Base-by-base conservation (phyloP, 768 basidiomycete species). In the Cyclocybe cylindracea region DNA sequence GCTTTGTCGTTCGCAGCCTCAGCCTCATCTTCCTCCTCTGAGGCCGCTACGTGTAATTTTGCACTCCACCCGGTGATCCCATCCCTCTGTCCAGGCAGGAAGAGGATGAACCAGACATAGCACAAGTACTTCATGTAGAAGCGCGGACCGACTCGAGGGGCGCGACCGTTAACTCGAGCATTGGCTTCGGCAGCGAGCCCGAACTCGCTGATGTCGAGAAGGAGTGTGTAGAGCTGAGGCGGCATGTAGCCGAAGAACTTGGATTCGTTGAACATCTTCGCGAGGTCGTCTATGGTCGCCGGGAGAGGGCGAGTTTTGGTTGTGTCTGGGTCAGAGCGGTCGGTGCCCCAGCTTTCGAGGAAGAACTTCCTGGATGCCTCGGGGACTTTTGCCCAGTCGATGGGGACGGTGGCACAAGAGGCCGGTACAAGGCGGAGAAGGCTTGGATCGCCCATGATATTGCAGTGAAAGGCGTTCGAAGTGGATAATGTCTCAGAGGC, bases 191-290 rank as follows among this genome's bases (percentile, higher is more conserved):
- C 13, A 6, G 11, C 42, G 48, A 50, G 39, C 39, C 40, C 49
- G 31, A 43, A 50, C 31, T 50, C 24, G 39, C 40, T 43, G 40
- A 50, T 43, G 40, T 50, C 40, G 14, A 50, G 19, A 31, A 50
- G 49, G 39, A 35, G 39, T 3, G 29, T 43, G 29, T 19, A 31
- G 31, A 41, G 37, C 7, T 43, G 4, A 5, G 14, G n/a, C 32
- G 2, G 10, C 10, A 50, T 13, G 49, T 50, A 43, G 18, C 49
- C 49, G 31, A 50, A 50, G 35, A 50, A 50, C 39, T 44, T 50
- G 39, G 18, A 31, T n/a, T 33, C 49, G 49, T 50, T 3, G 47
- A 48, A 39, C 47, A 48, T 48, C 24, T 39, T 48, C 24, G 47
- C 47, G 7, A 48, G 37, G 35, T 39, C 39, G 18, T 14, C 47